Evolutionary conservation across 192 early-diverging fungal genomes (phyloP).

Genomic region (Kappamyces sp.): DNA sequence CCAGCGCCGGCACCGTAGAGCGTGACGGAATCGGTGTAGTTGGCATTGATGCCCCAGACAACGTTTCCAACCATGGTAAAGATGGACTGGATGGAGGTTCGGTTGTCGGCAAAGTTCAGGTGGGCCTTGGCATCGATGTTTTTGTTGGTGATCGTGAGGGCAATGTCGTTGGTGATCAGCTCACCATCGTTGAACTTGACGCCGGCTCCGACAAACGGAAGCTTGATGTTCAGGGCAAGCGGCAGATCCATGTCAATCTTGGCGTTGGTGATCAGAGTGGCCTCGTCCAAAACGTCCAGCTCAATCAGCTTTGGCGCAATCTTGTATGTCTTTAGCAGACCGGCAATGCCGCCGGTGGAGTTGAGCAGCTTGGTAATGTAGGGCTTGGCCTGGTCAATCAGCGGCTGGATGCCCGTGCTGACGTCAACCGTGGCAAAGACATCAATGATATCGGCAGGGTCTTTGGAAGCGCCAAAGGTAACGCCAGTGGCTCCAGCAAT

Average conservation of each 20-base stretch:
- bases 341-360: background rate
- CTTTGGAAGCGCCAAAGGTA: background rate
- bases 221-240: conserved; percentile 6
- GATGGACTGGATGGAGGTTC: background rate
- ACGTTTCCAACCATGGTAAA: conserved; percentile 1
- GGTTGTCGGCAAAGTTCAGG: background rate
- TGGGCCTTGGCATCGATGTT: background rate
- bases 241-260: conserved; percentile 6
- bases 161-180: background rate
- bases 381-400: background rate
- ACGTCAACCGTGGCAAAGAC: conserved; percentile 7
- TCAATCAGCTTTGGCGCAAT: conserved; percentile 3
- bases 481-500: background rate
- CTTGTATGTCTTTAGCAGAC: background rate
- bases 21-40: conserved; percentile 2
- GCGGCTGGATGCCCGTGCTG: background rate
- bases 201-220: conserved; percentile 1
- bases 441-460: background rate
- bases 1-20: background rate
- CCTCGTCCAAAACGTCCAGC: conserved; percentile 12
- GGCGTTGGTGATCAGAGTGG: background rate
- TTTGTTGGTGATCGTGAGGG: no score
- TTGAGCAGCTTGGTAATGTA: background rate
- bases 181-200: background rate
- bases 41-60: background rate